phyloP scores from a whole-genome alignment of 2,329 filamentous ascomycete genomes.

The Aspergillus sp. region DNA sequence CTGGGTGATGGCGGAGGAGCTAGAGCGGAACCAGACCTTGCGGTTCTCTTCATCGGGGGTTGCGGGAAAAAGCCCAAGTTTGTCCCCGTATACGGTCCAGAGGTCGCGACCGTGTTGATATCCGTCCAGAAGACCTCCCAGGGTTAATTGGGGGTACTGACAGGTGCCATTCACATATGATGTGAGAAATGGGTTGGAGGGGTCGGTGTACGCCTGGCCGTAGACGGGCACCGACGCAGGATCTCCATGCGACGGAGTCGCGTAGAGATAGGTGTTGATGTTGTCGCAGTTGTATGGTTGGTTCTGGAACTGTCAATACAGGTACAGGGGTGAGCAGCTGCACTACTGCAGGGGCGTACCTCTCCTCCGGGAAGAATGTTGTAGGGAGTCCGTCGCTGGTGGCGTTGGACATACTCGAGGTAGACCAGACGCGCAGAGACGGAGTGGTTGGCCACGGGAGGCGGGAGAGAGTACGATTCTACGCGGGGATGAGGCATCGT shows the following conservation, averaged over 20 bases:
- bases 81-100: conserved; percentile 30
- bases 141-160: conserved; percentile 40
- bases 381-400: conserved; percentile 39
- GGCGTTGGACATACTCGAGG: conserved; percentile 39
- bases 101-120: conserved; percentile 38
- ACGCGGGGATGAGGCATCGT: conserved; percentile 39
- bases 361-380: conserved; percentile 40
- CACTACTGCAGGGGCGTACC: conserved; percentile 15
- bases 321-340: neutral
- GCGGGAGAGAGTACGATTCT: conserved; percentile 30
- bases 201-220: conserved; percentile 35
- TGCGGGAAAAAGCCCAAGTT: conserved; percentile 30
- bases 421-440: conserved; percentile 33
- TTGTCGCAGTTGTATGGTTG: conserved; percentile 38
- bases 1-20: conserved; percentile 35
- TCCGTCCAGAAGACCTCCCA: conserved; percentile 37
- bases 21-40: conserved; percentile 36
- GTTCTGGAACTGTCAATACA: conserved; percentile 21
- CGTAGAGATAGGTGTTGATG: conserved; percentile 37
- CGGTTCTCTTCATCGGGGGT: conserved; percentile 19
- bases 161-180: conserved; percentile 34
- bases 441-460: conserved; percentile 24
- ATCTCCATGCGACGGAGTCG: conserved; percentile 17
- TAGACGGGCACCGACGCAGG: conserved; percentile 30
- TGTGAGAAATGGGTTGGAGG: conserved; percentile 31